phyloP scores from a whole-genome alignment of 2,329 filamentous ascomycete genomes.

The Fusarium vanettenii region DNA sequence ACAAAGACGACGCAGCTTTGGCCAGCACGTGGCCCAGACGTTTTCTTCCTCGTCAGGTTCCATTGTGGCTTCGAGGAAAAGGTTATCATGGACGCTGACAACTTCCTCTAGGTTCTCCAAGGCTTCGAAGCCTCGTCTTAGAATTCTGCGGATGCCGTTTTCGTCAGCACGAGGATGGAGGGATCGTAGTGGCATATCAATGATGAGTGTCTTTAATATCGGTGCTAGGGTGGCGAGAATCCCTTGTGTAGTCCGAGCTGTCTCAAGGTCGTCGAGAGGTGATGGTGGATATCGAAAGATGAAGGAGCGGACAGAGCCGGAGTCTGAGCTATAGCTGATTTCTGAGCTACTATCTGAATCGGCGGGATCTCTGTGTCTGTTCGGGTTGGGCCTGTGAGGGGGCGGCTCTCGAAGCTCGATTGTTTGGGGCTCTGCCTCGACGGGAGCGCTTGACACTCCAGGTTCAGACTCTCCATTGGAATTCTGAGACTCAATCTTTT shows the following conservation, averaged over 20 bases:
- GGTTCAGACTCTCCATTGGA: not conserved
- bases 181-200: constrained; percentile 37
- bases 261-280: constrained; percentile 7
- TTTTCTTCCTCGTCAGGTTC: not conserved
- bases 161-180: constrained; percentile 4
- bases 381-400: not conserved
- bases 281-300: not conserved
- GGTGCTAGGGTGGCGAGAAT: constrained; percentile 25
- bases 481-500: not conserved
- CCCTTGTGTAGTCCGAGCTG: not conserved
- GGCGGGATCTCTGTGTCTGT: not conserved
- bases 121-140: constrained; percentile 31
- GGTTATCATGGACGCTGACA: constrained; percentile 35
- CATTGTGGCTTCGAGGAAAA: constrained; percentile 8
- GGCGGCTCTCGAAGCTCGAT: not conserved
- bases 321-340: not conserved
- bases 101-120: constrained; percentile 40
- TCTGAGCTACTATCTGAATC: not conserved
- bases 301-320: not conserved
- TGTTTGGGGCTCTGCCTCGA: not conserved
- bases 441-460: not conserved
- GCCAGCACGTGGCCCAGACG: constrained; percentile 33
- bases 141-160: not conserved
- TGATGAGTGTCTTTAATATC: constrained; percentile 16
- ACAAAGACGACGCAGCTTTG: constrained; percentile 32